These are phyloP conservation scores for Taphrina communis DNA, from an alignment of 1,139 yeast species.

Conservation along the genomic window DNA sequence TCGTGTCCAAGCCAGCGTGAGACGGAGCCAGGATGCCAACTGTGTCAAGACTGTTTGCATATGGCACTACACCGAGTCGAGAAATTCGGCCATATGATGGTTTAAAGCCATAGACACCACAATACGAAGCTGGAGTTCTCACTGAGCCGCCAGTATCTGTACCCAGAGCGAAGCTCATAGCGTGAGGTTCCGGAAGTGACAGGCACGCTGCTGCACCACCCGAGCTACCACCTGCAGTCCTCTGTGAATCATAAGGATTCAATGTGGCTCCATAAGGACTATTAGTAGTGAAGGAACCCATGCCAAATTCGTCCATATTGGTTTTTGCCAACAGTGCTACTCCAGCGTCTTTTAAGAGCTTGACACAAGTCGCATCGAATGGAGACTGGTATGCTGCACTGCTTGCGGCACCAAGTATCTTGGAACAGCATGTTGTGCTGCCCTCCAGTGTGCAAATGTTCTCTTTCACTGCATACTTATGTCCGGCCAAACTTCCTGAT, in stretches of 20 bases:
- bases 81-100: conserved; percentile 92
- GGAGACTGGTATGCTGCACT: conserved; percentile 66
- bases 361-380: conserved; percentile 75
- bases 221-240: conserved; percentile 86
- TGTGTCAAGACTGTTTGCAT: conserved; percentile 93
- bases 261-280: conserved; percentile 64
- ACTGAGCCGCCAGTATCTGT: conserved; percentile 98
- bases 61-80: conserved; percentile 88
- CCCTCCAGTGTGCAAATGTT: conserved; percentile 35
- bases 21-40: conserved; percentile 77
- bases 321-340: conserved; percentile 73
- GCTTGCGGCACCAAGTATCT: conserved; percentile 35
- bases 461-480: conserved; percentile 38
- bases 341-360: conserved; percentile 61
- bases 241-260: conserved; percentile 63
- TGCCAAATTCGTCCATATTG: conserved; percentile 97
- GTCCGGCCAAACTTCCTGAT: background rate
- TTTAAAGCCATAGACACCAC: conserved; percentile 83
- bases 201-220: conserved; percentile 90
- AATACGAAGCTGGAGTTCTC: conserved; percentile 86
- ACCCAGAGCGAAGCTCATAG: conserved; percentile 55
- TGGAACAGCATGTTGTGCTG: conserved; percentile 38
- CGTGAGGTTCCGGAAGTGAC: background rate
- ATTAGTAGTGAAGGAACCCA: conserved; percentile 73
- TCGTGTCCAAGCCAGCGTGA: conserved; percentile 50